Evolutionary conservation across 139 green algal species (phyloP), one percentile per base, ranked within the genome.

Genomic region (Pleodorina starrii): DNA sequence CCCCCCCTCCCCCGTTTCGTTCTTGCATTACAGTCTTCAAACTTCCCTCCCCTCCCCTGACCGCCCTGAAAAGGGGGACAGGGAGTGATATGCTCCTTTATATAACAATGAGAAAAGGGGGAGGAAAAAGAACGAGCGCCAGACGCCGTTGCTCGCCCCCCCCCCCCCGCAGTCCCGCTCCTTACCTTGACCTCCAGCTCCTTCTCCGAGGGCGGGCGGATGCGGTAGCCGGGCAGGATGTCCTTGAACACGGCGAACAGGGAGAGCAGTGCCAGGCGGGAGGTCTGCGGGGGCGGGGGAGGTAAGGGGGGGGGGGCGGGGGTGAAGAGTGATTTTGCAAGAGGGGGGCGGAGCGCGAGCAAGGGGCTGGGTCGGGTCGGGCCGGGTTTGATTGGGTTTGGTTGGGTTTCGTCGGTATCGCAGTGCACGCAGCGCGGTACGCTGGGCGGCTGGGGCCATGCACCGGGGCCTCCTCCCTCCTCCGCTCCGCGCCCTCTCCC

Each of bases 191-290:
- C 93, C 46, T 94, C 88, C 36, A 94, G 78, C 91, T 98, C 95
- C 75, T 94, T 93, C 50, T 94, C 94, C 0, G 94, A 94, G 12
- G 94, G 90, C 46, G 93, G 94, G 0, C 97, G 93, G 88, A 99
- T 98, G 69, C 96, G 93, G 90, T 98, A 98, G 9, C 94, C 96
- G 1, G 96, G 96, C 69, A 97, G 75, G 3, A 98, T 88, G 91
- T 99, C 97, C 60, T 91, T 94, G 87, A 98, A 98, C n/a, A 99
- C 96, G 9, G 96, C 95, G 43, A 96, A 68, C 36, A 96, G 86
- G 1, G 94, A 97, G 74, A 99, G 90, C 91, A 98, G 92, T 0
- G 97, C 96, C 80, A 99, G 88, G 1, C 95, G 92, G 48, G 93
- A 81, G 0, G 98, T 92, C 80, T 95, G 78, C 5, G 79, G 17